Percentiles rank a stretch among this genome's conserved stretches.
These are phyloP conservation scores for Collybia nuda DNA, from an alignment of 768 basidiomycete species.

Conservation along the genomic window DNA sequence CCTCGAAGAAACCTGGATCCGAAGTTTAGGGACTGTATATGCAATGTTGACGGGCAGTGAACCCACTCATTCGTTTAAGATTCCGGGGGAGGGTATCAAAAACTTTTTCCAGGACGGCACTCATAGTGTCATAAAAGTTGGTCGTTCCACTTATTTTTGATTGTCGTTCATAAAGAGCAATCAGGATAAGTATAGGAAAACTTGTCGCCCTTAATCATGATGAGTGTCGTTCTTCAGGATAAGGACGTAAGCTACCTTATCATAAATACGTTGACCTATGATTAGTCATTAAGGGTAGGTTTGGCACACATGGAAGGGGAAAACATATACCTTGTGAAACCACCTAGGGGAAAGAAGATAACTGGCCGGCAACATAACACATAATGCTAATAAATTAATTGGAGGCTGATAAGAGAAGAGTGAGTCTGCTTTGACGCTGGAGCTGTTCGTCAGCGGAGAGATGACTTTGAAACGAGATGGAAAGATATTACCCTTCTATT, in stretches of 20 bases:
- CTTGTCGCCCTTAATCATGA: constrained; percentile 59
- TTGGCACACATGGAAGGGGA: not conserved
- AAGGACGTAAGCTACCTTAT: constrained; percentile 52
- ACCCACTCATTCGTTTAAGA: constrained; percentile 71
- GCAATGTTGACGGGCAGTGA: not conserved
- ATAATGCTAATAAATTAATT: constrained; percentile 84
- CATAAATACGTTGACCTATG: constrained; percentile 82
- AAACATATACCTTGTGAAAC: constrained; percentile 83
- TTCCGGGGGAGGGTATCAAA: constrained; percentile 76
- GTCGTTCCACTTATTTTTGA: constrained; percentile 64
- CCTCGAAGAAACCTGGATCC: constrained; percentile 71
- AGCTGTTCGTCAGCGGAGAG: constrained; percentile 15
- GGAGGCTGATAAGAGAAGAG: constrained; percentile 95
- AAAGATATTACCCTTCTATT: constrained; percentile 73
- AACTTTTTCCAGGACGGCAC: constrained; percentile 63
- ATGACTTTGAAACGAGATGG: not conserved
- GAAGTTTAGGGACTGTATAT: not conserved
- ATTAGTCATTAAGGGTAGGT: not conserved
- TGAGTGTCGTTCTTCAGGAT: not conserved
- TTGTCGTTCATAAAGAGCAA: constrained; percentile 87
- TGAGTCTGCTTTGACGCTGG: constrained; percentile 82
- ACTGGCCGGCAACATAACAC: constrained; percentile 83
- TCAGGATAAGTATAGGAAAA: constrained; percentile 78
- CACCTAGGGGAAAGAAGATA: constrained; percentile 89
- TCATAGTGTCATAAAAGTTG: constrained; percentile 72